These are phyloP conservation scores for Sabuloglossum arenarium DNA, from an alignment of 495 filamentous ascomycete species.

Conservation along the genomic window DNA sequence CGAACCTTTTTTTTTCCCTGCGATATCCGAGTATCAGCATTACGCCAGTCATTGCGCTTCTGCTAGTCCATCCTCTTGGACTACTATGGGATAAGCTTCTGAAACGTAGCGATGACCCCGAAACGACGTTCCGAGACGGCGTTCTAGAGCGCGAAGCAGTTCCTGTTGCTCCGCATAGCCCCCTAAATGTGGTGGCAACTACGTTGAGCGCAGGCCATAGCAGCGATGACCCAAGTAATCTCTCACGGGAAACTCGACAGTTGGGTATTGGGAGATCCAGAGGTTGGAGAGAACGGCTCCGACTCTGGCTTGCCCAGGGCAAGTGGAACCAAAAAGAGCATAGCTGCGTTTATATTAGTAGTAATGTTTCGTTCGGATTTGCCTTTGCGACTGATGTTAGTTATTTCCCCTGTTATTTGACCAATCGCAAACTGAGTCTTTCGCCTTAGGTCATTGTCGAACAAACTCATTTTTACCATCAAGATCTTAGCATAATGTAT, in stretches of 20 bases:
- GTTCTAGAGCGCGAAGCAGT: background rate
- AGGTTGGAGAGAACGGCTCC: slow-evolving; percentile 21
- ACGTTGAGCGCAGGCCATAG: slow-evolving; percentile 4
- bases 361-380: slow-evolving; percentile 81
- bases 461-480: slow-evolving; percentile 72
- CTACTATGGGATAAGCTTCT: slow-evolving; percentile 53
- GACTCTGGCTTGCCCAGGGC: slow-evolving; percentile 60
- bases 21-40: slow-evolving; percentile 75
- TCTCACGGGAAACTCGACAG: background rate
- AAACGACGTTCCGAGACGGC: slow-evolving; percentile 37
- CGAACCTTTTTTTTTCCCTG: slow-evolving; percentile 66
- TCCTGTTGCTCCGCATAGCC: slow-evolving; percentile 4
- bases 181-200: slow-evolving; percentile 9
- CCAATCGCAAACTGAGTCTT: background rate
- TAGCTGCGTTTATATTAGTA: slow-evolving; percentile 70
- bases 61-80: slow-evolving; percentile 64
- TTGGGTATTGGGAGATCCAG: background rate
- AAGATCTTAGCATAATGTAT: slow-evolving; percentile 50
- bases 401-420: background rate
- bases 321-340: slow-evolving; percentile 77
- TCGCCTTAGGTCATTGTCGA: slow-evolving; percentile 48
- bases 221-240: background rate
- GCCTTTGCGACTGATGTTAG: slow-evolving; percentile 57
- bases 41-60: slow-evolving; percentile 62
- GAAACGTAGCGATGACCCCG: slow-evolving; percentile 38